Evolutionary conservation across 768 basidiomycete genomes (phyloP), one percentile per base, ranked within the genome.

Genomic region (Lentinula aciculospora): DNA sequence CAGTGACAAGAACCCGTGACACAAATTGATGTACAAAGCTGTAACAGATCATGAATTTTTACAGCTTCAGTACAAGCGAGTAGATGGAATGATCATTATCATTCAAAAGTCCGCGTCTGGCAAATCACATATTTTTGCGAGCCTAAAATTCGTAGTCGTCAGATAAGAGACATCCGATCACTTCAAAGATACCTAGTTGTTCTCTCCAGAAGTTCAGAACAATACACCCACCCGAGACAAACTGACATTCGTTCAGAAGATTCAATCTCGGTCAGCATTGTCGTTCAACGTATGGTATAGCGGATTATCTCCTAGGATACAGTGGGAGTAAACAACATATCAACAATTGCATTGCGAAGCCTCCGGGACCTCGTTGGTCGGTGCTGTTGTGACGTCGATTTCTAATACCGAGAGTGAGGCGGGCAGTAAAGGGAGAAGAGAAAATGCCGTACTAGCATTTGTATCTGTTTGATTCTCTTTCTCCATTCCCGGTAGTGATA

Each of bases 401-500:
- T 94, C 94, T 96, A 68, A 64, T 63, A 61, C 60, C 51, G 36
- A 36, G 21, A 13, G 4, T 25, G 37, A 64, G 29, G 32, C 27
- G 40, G 46, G 15, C n/a, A 37, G 39, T 17, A 53, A 46, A 42
- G 15, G 55, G 23, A 50, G 44, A 44, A n/a, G 3, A 28, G 13
- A 19, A 48, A 46, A 67, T 69, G 31, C 65, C 76, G 58, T 64
- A 81, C 81, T 83, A 44, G 79, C 78, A 58, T 81, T 82, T n/a
- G 77, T 66, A 61, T 86, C 81, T 39, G 70, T 74, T 62, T 86
- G 85, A 23, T 65, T 77, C 34, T 88, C 91, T 69, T 89, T 93
- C 66, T 95, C 93, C 84, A 94, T 94, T 12, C 97, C 97, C 19
- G 97, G 96, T 50, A 99, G 74, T 2, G 94, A 94, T 88, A 98